Evolutionary conservation across 176 grass and related monocot genomes (phyloP).

Genomic region (Oryza rufipogon): DNA sequence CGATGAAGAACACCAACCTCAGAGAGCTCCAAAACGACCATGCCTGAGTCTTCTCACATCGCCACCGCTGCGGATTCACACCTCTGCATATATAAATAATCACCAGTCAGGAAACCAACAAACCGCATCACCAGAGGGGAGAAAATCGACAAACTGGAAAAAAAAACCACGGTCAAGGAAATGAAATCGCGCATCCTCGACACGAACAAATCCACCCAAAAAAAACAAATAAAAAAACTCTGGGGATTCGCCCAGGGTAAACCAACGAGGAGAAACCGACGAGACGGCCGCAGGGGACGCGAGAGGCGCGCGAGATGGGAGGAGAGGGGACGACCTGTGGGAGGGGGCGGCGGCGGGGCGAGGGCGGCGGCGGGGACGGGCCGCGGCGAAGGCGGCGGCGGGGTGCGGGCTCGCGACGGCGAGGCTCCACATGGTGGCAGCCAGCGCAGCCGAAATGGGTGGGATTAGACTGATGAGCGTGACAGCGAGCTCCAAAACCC

Average conservation of each 20-base stretch:
- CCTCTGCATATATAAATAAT: not conserved
- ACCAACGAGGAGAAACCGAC: not conserved
- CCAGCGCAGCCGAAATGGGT: not conserved
- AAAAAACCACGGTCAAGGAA: not conserved
- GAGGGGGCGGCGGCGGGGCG: not conserved
- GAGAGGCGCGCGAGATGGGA: not conserved
- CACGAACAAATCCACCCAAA: not conserved
- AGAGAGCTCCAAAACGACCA: not conserved
- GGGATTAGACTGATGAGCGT: not conserved
- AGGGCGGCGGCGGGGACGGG: not conserved
- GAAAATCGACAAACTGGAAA: not conserved
- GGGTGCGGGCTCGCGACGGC: conserved; percentile 12
- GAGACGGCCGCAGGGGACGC: not conserved
- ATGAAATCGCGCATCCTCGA: not conserved
- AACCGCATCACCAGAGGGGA: not conserved
- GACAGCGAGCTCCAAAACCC: conserved; percentile 2
- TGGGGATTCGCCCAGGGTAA: not conserved
- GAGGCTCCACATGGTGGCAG: conserved; percentile 33
- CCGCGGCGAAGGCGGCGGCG: conserved; percentile 26
- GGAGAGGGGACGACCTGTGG: not conserved
- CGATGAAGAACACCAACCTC: not conserved
- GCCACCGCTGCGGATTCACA: not conserved
- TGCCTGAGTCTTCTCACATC: not conserved
- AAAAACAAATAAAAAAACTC: not conserved
- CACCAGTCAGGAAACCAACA: not conserved